Evolutionary conservation across 2,329 filamentous ascomycete genomes (phyloP).

Genomic region (Acephala macrosclerotiorum): DNA sequence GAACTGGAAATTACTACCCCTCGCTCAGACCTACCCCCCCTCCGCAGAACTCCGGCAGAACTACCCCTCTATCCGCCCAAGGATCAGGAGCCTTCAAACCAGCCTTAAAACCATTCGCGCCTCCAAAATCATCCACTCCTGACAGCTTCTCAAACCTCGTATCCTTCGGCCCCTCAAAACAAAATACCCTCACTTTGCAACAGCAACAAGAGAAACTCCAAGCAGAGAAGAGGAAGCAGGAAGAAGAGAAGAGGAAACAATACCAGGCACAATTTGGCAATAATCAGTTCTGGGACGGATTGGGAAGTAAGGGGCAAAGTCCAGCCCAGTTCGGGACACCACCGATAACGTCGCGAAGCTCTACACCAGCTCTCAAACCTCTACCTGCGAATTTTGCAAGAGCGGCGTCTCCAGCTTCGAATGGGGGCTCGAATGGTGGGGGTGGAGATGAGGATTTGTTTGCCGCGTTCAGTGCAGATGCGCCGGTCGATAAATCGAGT

Average conservation of each 20-base stretch:
- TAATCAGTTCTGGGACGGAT: conserved; percentile 76
- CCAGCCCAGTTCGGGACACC: conserved; percentile 51
- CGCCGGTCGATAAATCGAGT: conserved; percentile 71
- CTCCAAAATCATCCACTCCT: conserved; percentile 53
- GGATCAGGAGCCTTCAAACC: conserved; percentile 49
- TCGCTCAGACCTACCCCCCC: conserved; percentile 58
- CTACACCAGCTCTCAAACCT: conserved; percentile 51
- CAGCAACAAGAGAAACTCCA: conserved; percentile 77
- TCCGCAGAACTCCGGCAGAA: conserved; percentile 59
- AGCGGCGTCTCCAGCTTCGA: conserved; percentile 42
- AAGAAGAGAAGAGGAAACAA: conserved; percentile 74
- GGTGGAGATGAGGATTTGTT: conserved; percentile 65
- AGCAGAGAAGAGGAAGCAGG: conserved; percentile 73
- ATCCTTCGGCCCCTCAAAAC: conserved; percentile 62
- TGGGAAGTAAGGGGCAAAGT: conserved; percentile 62
- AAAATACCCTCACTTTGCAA: conserved; percentile 77
- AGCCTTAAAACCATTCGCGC: conserved; percentile 44
- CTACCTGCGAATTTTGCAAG: conserved; percentile 40
- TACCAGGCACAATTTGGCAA: conserved; percentile 82
- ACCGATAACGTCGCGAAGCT: conserved; percentile 54
- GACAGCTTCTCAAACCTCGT: conserved; percentile 85
- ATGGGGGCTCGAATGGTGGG: conserved; percentile 18
- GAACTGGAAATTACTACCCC: conserved; percentile 53
- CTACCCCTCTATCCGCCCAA: conserved; percentile 56
- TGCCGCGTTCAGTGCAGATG: conserved; percentile 71